phyloP scores from a whole-genome alignment of 2,329 filamentous ascomycete species.

The Ophiostoma novo-ulmi region DNA sequence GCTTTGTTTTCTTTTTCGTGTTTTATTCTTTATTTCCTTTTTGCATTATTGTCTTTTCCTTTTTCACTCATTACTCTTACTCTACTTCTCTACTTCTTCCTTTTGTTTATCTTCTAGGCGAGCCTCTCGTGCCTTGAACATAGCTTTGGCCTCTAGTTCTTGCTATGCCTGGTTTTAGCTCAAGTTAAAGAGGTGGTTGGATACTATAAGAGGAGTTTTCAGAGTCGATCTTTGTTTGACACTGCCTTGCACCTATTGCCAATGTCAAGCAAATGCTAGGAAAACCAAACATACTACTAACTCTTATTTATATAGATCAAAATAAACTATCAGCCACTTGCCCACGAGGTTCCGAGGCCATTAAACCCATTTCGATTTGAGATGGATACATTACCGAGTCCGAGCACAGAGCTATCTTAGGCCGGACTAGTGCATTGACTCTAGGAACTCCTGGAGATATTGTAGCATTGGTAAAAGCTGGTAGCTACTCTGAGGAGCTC shows the following conservation, averaged over 20 bases:
- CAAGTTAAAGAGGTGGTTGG: neutral
- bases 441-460: neutral
- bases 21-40: neutral
- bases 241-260: neutral
- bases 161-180: neutral
- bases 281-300: neutral
- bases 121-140: neutral
- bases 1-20: neutral
- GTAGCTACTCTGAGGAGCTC: neutral
- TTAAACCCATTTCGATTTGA: neutral
- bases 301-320: neutral
- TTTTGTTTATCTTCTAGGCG: neutral
- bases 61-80: neutral
- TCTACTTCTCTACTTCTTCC: neutral
- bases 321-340: neutral
- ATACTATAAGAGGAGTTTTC: neutral
- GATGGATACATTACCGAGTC: neutral
- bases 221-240: neutral
- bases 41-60: neutral
- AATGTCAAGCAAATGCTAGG: neutral
- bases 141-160: neutral
- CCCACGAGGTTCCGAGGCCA: neutral
- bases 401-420: conserved; percentile 9
- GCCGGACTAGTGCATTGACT: conserved; percentile 4
- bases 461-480: neutral